Percentiles rank a stretch among this genome's conserved stretches.
Conservation (phyloP, 2,329 filamentous ascomycete genomes). For the Ampelomyces quisqualis region DNA sequence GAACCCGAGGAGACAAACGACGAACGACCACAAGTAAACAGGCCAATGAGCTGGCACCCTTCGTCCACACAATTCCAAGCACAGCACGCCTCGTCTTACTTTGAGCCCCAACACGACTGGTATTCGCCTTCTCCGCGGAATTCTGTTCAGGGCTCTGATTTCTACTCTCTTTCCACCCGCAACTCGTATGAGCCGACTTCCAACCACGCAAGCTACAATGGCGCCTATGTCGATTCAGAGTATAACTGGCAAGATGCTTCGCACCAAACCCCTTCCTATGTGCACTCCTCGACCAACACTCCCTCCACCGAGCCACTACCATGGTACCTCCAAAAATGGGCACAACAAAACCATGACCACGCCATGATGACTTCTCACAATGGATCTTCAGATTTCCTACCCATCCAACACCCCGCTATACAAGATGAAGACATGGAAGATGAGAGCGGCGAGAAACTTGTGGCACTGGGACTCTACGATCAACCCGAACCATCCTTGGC, state of each 20-base stretch:
- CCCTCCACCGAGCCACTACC: constrained; percentile 35
- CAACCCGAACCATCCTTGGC: constrained; percentile 62
- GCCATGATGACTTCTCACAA: constrained; percentile 16
- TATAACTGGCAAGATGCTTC: constrained; percentile 31
- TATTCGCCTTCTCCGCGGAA: constrained; percentile 25
- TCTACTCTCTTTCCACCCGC: constrained; percentile 39
- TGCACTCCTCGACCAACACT: constrained; percentile 34
- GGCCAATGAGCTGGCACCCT: constrained; percentile 77
- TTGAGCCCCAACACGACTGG: constrained; percentile 34
- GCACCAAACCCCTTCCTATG: constrained; percentile 26
- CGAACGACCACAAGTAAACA: constrained; percentile 27
- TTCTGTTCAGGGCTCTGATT: constrained; percentile 35
- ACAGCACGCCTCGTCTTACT: constrained; percentile 22
- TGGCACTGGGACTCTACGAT: constrained; percentile 83
- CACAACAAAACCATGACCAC: constrained; percentile 37
- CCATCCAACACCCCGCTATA: constrained; percentile 52
- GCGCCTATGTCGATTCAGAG: constrained; percentile 25
- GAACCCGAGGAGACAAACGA: constrained; percentile 29
- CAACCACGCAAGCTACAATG: constrained; percentile 15
- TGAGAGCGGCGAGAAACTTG: constrained; percentile 66
- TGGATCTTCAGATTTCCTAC: constrained; percentile 51
- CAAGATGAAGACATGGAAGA: constrained; percentile 56
- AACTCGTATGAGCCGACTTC: constrained; percentile 31
- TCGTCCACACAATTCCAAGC: constrained; percentile 52
- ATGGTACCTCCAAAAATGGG: constrained; percentile 44